A percentile compares a stretch with the other conserved stretches of the same genome.
Evolutionary conservation across 208 protist genomes (phyloP).

Genomic region (Acanthamoeba lenticulata): DNA sequence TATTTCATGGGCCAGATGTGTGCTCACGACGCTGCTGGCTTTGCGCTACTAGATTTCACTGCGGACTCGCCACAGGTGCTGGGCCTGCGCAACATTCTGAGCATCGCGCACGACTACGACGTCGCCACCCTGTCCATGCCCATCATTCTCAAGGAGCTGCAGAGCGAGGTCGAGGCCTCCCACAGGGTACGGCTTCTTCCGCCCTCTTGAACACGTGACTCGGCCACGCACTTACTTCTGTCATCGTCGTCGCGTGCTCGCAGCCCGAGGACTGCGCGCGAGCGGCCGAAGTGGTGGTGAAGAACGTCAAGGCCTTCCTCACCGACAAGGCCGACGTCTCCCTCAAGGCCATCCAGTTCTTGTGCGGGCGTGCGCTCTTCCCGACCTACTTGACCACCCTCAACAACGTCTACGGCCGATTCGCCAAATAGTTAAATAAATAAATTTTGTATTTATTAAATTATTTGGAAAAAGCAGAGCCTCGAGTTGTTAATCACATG

Average conservation of each 20-base stretch:
- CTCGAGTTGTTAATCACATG: not conserved
- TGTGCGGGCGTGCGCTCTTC: not conserved
- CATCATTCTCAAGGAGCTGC: conserved; percentile 24
- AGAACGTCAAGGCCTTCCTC: conserved; percentile 23
- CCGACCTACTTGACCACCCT: not conserved
- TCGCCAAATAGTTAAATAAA: conserved; percentile 50
- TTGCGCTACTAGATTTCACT: not conserved
- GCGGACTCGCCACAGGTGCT: not conserved
- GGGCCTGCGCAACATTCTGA: conserved; percentile 5
- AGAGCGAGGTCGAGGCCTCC: conserved; percentile 14
- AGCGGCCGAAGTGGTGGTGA: conserved; percentile 17
- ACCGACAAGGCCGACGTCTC: conserved; percentile 16
- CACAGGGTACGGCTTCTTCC: not conserved
- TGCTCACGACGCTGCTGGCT: not conserved
- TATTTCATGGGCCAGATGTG: not conserved
- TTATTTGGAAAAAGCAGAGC: too few species aligned
- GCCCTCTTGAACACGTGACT: too few species aligned
- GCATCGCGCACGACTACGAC: conserved; percentile 26
- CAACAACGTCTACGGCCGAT: conserved; percentile 38
- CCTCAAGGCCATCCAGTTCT: conserved; percentile 5
- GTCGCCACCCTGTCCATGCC: conserved; percentile 7
- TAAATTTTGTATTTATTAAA: too few species aligned
- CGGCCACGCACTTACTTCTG: too few species aligned
- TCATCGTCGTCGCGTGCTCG: not conserved
- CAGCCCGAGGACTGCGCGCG: conserved; percentile 11